These are phyloP conservation scores for Rostrohypoxylon terebratum DNA, from an alignment of 495 filamentous ascomycete species.

Conservation along the genomic window DNA sequence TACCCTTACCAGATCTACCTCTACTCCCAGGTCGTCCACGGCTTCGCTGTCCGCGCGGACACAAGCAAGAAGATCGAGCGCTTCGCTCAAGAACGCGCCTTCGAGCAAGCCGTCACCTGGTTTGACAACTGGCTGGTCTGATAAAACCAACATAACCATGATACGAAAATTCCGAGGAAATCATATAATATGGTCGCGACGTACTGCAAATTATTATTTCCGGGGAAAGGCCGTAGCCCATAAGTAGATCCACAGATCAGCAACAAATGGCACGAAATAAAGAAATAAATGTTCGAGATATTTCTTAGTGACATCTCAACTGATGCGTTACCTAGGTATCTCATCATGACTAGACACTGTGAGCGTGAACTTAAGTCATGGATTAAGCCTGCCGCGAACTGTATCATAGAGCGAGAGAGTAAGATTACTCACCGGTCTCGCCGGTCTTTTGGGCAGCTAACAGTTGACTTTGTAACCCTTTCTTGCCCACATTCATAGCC, in stretches of 20 bases:
- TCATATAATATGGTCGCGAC: not conserved
- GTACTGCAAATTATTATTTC: not conserved
- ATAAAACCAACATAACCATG: slow-evolving; percentile 38
- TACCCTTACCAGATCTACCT: slow-evolving; percentile 85
- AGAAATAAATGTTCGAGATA: not conserved
- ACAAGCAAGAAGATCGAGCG: slow-evolving; percentile 68
- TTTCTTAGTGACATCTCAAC: not conserved
- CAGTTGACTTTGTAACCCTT: slow-evolving; percentile 75
- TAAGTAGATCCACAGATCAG: not conserved
- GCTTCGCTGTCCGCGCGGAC: slow-evolving; percentile 82
- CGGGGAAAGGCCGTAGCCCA: not conserved
- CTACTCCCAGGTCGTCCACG: slow-evolving; percentile 79
- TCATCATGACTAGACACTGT: not conserved
- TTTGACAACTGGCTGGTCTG: slow-evolving; percentile 68
- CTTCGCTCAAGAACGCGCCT: slow-evolving; percentile 88
- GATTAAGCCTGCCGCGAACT: not conserved
- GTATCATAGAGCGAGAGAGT: not conserved
- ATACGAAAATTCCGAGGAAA: slow-evolving; percentile 13
- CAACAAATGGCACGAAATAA: too few relatives aligned
- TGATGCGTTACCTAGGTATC: not conserved
- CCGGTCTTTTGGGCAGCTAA: slow-evolving; percentile 37
- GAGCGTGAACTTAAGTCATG: not conserved
- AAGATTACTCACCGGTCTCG: slow-evolving; percentile 16
- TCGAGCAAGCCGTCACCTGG: slow-evolving; percentile 82
- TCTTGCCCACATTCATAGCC: slow-evolving; percentile 81